Evolutionary conservation across 768 basidiomycete species (phyloP), one percentile per base, ranked within the genome.

Genomic region (Kwoniella sp.): DNA sequence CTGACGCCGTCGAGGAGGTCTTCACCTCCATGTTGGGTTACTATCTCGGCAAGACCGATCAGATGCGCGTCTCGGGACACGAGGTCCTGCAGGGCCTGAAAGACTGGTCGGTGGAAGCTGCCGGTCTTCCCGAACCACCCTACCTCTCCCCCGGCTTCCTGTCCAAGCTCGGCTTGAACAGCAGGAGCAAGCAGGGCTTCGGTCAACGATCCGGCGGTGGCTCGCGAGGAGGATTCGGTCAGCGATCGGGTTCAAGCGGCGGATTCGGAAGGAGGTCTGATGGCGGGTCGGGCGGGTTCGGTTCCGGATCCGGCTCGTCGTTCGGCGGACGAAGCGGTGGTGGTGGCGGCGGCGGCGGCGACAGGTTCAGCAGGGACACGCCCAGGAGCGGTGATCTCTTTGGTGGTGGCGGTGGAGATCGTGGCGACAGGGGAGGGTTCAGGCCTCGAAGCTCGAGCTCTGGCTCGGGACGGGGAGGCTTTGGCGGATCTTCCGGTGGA

Each of bases 21-120:
- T 83, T 87, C 64, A 77, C 81, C 19, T 82, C 84, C 12, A 70
- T 84, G 47, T 73, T 89, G 17, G 89, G 88, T 0, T 89, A 83
- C 76, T 89, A 88, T 74, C 62, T 82, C 29, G 72, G 79, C 36
- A 80, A 81, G 56, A 49, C 76, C 1, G 69, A 69, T 5, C 78
- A 82, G 36, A 63, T 89, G 40, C 77, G 82, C 25, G 62, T 78
- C 2, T 66, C 73, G 34, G 76, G 76, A 46, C 60, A 68, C 6
- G 77, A 75, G 31, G 71, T 87, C 46, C 55, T 86, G 9, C 74
- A 80, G 32, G 84, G 83, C 14, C 74, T 82, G 46, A 80, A 82
- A 70, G 75, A 78, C 29, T 89, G 87, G 86, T 72, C 83, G 0
- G 75, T 75, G 0, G 78, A 80, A 31, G 81, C 79, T 2, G 77